Base-by-base conservation (phyloP, 2,329 filamentous ascomycete genomes). In the Phialocephala subalpina region DNA sequence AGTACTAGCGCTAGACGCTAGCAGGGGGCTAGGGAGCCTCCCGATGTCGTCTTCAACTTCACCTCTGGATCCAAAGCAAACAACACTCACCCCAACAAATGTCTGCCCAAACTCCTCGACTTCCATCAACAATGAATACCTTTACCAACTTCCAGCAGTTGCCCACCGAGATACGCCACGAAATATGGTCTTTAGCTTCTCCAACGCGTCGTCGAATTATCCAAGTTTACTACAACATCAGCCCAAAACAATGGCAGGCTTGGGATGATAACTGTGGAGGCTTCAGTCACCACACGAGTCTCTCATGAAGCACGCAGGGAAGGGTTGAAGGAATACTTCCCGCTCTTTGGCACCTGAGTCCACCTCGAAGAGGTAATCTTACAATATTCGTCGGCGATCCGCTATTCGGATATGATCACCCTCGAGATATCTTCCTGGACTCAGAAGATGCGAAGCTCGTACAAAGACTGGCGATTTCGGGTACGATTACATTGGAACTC, bases 371-470 rank as follows among this genome's bases (percentile, higher is more conserved):
- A 59, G 22, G 70, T 70, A n/a, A n/a, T n/a, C n/a, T n/a, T 33
- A 69, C 61, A 11, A 63, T 72, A 40, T 69, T 67, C 47, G 63
- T 70, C 62, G 67, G 68, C 33, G 70, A 70, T 45, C 62, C 56
- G 12, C 22, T 53, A 22, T 58, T 70, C 8, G 58, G 62, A 33
- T 22, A 12, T 22, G n/a, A 20, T 6, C 53, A 60, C 16, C 59
- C 65, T 12, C 56, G 64, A 25, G 55, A 35, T 25, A 27, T 47
- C 5, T 63, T 70, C 14, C 38, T 63, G 38, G 45, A 56, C n/a
- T 63, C 60, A 11, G 65, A 62, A 25, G 49, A 35, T 58, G 35
- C 59, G 20, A 65, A 57, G 20, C 40, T 27, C 14, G 42, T 71
- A 1, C 42, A 42, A 42, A 62, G 65, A 58, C 12, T 71, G 25